phyloP scores from a whole-genome alignment of 2,329 filamentous ascomycete species.

The Penicillium sumatraense region DNA sequence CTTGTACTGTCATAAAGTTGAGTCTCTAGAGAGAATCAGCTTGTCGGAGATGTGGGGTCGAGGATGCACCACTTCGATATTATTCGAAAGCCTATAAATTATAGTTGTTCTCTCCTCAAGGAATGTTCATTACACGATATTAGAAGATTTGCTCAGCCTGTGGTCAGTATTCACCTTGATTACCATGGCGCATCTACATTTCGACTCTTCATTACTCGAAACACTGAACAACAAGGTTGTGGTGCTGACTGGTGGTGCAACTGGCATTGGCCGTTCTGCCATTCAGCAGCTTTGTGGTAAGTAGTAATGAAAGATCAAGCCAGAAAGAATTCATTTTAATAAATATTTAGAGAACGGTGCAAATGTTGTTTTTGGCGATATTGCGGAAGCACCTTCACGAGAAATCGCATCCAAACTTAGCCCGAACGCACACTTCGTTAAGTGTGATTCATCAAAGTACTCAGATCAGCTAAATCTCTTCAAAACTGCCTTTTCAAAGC shows the following conservation, averaged over 20 bases:
- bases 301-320: neutral
- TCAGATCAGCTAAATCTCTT: slow-evolving; percentile 22
- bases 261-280: slow-evolving; percentile 28
- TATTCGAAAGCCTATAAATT: too few species aligned
- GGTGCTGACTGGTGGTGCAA: slow-evolving; percentile 52
- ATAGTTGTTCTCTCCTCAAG: too few species aligned
- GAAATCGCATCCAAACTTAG: slow-evolving; percentile 9
- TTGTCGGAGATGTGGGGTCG: slow-evolving; percentile 12
- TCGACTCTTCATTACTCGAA: slow-evolving; percentile 19
- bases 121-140: too few species aligned
- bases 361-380: slow-evolving; percentile 14
- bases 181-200: slow-evolving; percentile 22
- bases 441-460: slow-evolving; percentile 12
- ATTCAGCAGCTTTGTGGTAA: slow-evolving; percentile 22
- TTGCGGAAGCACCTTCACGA: slow-evolving; percentile 6
- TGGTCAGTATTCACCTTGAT: too few species aligned
- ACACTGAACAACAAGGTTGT: slow-evolving; percentile 46
- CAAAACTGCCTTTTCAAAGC: slow-evolving; percentile 17
- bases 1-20: too few species aligned
- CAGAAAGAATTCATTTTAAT: neutral
- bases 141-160: too few species aligned
- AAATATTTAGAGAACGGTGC: slow-evolving; percentile 5
- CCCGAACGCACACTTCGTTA: slow-evolving; percentile 14
- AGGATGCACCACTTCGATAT: neutral
- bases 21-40: neutral